These are phyloP conservation scores for Lactarius sanguifluus DNA, from an alignment of 768 basidiomycete species.

Conservation along the genomic window DNA sequence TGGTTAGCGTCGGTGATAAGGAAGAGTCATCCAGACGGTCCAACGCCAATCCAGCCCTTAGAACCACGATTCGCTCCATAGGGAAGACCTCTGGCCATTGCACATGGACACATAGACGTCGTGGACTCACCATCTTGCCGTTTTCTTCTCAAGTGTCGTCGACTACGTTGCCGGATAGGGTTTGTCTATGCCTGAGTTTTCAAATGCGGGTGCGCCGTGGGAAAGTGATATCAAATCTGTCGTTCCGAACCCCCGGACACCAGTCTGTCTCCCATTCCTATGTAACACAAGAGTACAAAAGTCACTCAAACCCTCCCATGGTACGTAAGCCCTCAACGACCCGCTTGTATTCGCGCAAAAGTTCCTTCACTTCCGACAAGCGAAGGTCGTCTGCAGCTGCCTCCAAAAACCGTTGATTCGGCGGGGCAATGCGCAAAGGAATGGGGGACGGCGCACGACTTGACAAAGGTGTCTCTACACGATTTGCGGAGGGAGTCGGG, in stretches of 20 bases:
- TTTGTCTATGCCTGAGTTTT: constrained; percentile 10
- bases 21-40: constrained; percentile 39
- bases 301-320: constrained; percentile 45
- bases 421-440: constrained; percentile 52
- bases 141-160: constrained; percentile 37
- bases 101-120: constrained; percentile 25
- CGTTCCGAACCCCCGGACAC: constrained; percentile 5
- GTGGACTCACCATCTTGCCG: constrained; percentile 49
- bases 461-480: constrained; percentile 41
- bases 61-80: constrained; percentile 25
- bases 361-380: constrained; percentile 75
- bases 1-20: constrained; percentile 26
- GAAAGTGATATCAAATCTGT: constrained; percentile 5
- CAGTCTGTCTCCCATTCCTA: neutral
- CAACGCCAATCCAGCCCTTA: constrained; percentile 38
- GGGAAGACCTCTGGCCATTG: constrained; percentile 16
- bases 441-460: constrained; percentile 44
- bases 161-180: constrained; percentile 30
- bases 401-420: constrained; percentile 68
- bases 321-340: constrained; percentile 67
- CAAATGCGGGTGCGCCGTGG: constrained; percentile 20
- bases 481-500: constrained; percentile 35
- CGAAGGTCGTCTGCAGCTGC: constrained; percentile 74
- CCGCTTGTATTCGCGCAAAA: constrained; percentile 79
- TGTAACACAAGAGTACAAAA: constrained; percentile 1